Percentiles rank a stretch among this genome's conserved stretches.
Conservation (phyloP, 352 stramenopile genomes). For the Phytophthora pistaciae region DNA sequence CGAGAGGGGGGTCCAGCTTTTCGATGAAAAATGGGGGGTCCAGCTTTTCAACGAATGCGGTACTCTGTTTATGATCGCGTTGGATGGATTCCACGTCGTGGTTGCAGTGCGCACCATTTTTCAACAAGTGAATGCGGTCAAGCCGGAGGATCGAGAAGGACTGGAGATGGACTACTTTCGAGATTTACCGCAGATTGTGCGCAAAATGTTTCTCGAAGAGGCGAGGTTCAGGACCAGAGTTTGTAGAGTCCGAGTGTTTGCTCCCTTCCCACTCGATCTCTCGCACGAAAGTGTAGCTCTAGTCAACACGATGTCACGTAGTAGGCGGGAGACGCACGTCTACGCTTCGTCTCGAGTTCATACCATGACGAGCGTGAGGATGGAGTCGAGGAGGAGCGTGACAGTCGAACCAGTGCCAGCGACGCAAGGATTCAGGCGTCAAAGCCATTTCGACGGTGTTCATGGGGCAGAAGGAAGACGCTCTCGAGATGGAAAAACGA, state of each 20-base stretch:
- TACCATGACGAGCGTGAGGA: neutral
- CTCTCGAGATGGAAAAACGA: neutral
- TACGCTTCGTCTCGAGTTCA: neutral
- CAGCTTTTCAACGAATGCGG: no score
- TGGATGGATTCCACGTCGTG: conserved; percentile 16
- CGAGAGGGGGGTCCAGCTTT: no score
- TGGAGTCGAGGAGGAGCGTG: neutral
- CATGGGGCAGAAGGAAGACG: neutral
- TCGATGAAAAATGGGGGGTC: no score
- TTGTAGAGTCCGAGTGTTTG: conserved; percentile 17
- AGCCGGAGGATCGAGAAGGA: neutral
- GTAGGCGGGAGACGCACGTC: neutral
- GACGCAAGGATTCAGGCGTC: neutral
- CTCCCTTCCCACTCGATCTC: conserved; percentile 12
- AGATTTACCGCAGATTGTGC: conserved; percentile 4
- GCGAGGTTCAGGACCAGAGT: neutral
- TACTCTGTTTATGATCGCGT: conserved; percentile 18
- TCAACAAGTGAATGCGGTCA: neutral
- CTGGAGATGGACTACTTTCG: conserved; percentile 17
- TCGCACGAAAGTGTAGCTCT: conserved; percentile 6
- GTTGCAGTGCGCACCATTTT: conserved; percentile 20
- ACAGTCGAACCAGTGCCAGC: neutral
- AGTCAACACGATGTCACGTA: neutral
- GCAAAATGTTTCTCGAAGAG: neutral
- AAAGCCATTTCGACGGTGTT: neutral